Evolutionary conservation across 2,329 filamentous ascomycete genomes (phyloP), one percentile per base, ranked within the genome.

Genomic region (Grosmannia huntii): DNA sequence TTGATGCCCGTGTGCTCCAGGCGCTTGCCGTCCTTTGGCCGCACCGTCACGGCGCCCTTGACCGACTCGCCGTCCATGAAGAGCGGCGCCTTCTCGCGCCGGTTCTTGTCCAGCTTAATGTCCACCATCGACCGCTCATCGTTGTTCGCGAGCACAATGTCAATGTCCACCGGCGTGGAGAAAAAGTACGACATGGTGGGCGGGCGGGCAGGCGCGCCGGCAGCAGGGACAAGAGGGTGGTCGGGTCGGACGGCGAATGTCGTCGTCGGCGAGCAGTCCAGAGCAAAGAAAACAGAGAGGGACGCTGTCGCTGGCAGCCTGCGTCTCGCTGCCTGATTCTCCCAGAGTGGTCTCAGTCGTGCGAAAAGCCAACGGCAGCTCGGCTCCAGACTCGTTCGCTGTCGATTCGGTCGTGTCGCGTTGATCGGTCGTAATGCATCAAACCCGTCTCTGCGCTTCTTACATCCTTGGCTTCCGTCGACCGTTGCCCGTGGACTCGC

Each of bases 1-100:
- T 99, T 99, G 81, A 99, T 96, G 66, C 94, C 94, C 12, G 91
- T 97, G 73, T 99, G 94, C 74, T 99, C 94, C 68, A 99, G 79
- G 62, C 94, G 84, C 79, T 97, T 97, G 69, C 94, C 94, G 79
- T 99, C 94, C 75, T 99, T 99, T 55, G 94, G 94, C 65, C 94
- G 80, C 65, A 99, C 85, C 9, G 94, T 99, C 61, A 99, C 91
- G 56, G 87, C 87, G 67, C 92, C 94, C 78, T 95, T 96, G 69
- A 99, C 92, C 49, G 91, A 96, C 77, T 99, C 94, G 66, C 95
- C 94, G 70, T 99, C 94, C 80, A 96, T 91, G 72, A 96, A 99
- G 62, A 99, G 80, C 60, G 94, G 94, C 54, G 91, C 91, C 76
- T 96, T 96, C 74, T 99, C 94, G 69, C 91, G 87, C 66, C 92